Evolutionary conservation across 306 rosid genomes (phyloP).

Genomic region (Arachis hypogaea): DNA sequence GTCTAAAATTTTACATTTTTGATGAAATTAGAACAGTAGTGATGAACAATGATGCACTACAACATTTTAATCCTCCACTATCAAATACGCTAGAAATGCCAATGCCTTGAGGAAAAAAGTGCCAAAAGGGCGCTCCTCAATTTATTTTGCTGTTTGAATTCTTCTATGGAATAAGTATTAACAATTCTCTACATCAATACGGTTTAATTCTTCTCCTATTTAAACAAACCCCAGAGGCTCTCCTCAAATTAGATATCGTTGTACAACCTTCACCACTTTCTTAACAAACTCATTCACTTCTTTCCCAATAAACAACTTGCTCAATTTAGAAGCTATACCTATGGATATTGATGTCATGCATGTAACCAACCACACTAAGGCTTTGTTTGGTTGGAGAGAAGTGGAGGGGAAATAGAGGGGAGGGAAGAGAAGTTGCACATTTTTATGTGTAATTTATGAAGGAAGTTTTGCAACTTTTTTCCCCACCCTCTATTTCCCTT

Average conservation of each 20-base stretch:
- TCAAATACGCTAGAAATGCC: neutral
- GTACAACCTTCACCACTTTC: slow-evolving; percentile 5
- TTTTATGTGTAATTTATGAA: too few species aligned
- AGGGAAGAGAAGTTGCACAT: too few species aligned
- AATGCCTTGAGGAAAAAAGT: slow-evolving; percentile 12
- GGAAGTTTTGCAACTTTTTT: too few species aligned
- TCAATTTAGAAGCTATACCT: neutral
- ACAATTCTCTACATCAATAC: neutral
- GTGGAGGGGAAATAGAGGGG: too few species aligned
- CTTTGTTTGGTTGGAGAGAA: too few species aligned
- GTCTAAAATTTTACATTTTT: slow-evolving; percentile 19
- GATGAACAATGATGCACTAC: slow-evolving; percentile 1
- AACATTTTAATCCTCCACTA: slow-evolving; percentile 2
- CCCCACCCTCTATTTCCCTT: too few species aligned
- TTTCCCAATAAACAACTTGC: slow-evolving; percentile 23
- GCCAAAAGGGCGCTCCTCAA: neutral
- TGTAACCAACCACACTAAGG: neutral
- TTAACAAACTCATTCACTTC: neutral
- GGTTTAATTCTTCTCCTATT: neutral
- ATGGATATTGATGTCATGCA: slow-evolving; percentile 8
- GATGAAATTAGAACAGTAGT: neutral
- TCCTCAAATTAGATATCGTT: slow-evolving; percentile 2
- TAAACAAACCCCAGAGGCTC: neutral
- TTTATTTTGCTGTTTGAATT: neutral
- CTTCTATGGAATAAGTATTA: too few species aligned